Conservation (phyloP, 352 stramenopile genomes). For the Globisporangium lucens region DNA sequence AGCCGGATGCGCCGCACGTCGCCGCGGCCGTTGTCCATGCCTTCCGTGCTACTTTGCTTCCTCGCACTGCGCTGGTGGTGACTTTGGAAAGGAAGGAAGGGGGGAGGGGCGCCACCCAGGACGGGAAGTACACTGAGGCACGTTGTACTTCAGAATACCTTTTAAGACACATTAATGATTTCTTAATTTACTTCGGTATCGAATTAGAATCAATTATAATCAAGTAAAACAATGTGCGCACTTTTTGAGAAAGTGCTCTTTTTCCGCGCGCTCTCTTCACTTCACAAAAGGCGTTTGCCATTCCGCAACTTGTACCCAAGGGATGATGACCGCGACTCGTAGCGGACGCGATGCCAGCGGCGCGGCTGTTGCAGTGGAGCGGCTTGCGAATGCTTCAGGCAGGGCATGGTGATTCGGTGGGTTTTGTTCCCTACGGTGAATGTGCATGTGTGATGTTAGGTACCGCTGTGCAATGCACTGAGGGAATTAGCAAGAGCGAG, state of each 20-base stretch:
- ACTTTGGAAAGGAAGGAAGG: constrained; percentile 9
- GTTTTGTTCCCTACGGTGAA: background rate
- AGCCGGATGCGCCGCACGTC: constrained; percentile 12
- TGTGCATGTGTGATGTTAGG: background rate
- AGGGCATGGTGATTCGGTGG: background rate
- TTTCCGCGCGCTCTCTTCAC: too few species aligned
- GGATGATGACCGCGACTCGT: background rate
- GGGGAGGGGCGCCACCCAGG: background rate
- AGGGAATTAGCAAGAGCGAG: background rate
- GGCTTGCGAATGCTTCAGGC: background rate
- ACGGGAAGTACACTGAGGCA: background rate
- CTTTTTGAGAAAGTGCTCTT: background rate
- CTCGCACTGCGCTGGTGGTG: background rate
- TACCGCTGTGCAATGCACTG: background rate
- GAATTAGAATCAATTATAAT: background rate
- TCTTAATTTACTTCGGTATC: background rate
- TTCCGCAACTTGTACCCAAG: background rate
- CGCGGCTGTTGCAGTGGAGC: background rate
- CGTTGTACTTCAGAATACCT: background rate
- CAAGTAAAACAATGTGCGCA: background rate
- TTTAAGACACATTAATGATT: background rate
- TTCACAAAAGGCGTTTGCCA: background rate
- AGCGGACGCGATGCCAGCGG: background rate
- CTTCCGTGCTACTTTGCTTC: constrained; percentile 3
- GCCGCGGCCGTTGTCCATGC: constrained; percentile 9